Evolutionary conservation across 2,329 filamentous ascomycete species (phyloP).

Genomic region (Ceratocystis albifundus): DNA sequence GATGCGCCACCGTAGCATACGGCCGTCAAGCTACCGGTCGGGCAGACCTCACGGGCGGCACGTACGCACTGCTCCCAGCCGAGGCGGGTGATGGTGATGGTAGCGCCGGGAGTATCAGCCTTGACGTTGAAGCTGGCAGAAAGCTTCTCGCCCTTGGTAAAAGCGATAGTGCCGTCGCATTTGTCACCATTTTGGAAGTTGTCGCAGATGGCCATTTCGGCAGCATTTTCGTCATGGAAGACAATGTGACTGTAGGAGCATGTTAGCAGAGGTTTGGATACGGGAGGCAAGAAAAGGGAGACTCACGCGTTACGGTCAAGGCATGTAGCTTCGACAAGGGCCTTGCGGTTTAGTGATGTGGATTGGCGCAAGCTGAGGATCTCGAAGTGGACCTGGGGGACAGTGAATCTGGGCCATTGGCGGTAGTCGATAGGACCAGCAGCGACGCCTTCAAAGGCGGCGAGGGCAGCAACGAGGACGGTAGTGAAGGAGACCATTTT

Average conservation of each 20-base stretch:
- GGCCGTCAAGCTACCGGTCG: conserved; percentile 38
- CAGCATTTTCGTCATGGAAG: conserved; percentile 40
- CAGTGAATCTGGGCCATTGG: conserved; percentile 32
- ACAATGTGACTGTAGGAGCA: conserved; percentile 31
- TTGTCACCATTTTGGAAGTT: conserved; percentile 39
- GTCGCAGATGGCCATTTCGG: conserved; percentile 40
- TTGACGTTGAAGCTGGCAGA: conserved; percentile 39
- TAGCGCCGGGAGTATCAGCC: conserved; percentile 34
- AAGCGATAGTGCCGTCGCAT: conserved; percentile 36
- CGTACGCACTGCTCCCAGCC: conserved; percentile 44
- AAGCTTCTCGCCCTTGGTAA: conserved; percentile 37
- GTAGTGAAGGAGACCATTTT: conserved; percentile 30
- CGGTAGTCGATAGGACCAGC: conserved; percentile 29
- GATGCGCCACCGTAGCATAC: conserved; percentile 40
- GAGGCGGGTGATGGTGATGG: conserved; percentile 43
- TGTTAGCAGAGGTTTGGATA: conserved; percentile 17
- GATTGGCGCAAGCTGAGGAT: conserved; percentile 34
- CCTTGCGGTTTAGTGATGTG: conserved; percentile 33
- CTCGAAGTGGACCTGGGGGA: conserved; percentile 36
- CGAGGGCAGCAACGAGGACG: conserved; percentile 29
- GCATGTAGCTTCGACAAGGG: conserved; percentile 34
- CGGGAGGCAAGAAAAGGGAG: not conserved
- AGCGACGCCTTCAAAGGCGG: conserved; percentile 29
- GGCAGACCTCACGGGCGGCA: conserved; percentile 41
- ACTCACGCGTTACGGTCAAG: conserved; percentile 35